These are phyloP conservation scores for Aaosphaeria arxii DNA, from an alignment of 2,329 filamentous ascomycete genomes.

Conservation along the genomic window DNA sequence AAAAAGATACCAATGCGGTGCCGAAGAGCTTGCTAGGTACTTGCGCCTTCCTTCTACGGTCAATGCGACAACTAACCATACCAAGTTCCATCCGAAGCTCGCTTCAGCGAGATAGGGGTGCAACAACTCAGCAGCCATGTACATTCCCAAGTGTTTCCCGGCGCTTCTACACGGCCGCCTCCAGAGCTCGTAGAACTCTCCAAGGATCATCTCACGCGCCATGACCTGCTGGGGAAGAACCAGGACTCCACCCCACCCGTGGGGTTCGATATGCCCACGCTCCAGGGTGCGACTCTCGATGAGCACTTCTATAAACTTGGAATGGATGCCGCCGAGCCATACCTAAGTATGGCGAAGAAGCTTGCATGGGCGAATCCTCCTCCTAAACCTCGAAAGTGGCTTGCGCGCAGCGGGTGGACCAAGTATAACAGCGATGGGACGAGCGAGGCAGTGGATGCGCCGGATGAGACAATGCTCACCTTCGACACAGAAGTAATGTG, in stretches of 20 bases:
- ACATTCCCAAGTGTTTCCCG: constrained; percentile 77
- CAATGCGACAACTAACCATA: constrained; percentile 3
- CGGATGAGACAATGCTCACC: constrained; percentile 76
- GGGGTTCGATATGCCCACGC: constrained; percentile 76
- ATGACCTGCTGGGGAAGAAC: constrained; percentile 88
- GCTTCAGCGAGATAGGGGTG: constrained; percentile 90
- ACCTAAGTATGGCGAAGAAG: constrained; percentile 68
- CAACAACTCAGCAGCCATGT: constrained; percentile 87
- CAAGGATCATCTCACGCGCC: constrained; percentile 75
- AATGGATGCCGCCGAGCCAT: constrained; percentile 82
- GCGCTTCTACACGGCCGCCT: constrained; percentile 53
- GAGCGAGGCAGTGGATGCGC: constrained; percentile 69
- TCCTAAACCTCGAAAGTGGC: constrained; percentile 69
- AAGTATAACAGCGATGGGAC: constrained; percentile 78
- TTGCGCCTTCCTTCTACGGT: background rate
- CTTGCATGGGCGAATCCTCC: constrained; percentile 64
- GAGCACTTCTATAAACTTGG: constrained; percentile 93
- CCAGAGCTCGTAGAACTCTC: constrained; percentile 75
- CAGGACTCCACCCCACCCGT: constrained; percentile 72
- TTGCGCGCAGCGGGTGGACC: constrained; percentile 82
- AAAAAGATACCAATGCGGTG: constrained; percentile 5
- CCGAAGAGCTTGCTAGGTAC: constrained; percentile 19
- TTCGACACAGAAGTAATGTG: constrained; percentile 98
- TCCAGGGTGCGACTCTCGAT: constrained; percentile 80
- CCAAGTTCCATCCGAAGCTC: constrained; percentile 51